phyloP scores from a whole-genome alignment of 306 rosid species.

The Cucurbita pepo region DNA sequence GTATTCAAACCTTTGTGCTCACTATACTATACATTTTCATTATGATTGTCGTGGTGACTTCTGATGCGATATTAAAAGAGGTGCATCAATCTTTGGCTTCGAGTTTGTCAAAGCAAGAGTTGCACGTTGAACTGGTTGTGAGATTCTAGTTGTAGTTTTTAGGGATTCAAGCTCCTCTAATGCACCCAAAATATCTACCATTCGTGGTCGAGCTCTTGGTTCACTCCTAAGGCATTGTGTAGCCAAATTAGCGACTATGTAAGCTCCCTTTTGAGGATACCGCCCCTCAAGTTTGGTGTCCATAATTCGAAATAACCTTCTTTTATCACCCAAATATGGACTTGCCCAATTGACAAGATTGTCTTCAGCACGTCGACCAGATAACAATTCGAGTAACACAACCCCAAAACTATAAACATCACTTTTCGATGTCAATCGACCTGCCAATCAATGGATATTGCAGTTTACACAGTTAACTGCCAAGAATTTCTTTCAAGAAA shows the following conservation, averaged over 20 bases:
- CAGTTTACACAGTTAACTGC: background rate
- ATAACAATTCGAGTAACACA: slow-evolving; percentile 63
- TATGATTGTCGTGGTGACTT: slow-evolving; percentile 28
- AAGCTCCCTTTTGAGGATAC: slow-evolving; percentile 75
- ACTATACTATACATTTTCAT: background rate
- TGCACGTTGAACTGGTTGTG: slow-evolving; percentile 21
- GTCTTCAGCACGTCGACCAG: slow-evolving; percentile 81
- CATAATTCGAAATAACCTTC: slow-evolving; percentile 77
- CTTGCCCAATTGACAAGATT: slow-evolving; percentile 80
- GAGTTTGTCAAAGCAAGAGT: background rate
- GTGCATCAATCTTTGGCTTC: background rate
- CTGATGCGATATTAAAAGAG: background rate
- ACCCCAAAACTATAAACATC: slow-evolving; percentile 95
- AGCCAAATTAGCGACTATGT: slow-evolving; percentile 57
- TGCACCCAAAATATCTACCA: slow-evolving; percentile 53
- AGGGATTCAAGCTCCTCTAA: slow-evolving; percentile 54
- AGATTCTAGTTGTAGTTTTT: slow-evolving; percentile 23
- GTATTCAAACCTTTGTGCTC: background rate
- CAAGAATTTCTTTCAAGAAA: background rate
- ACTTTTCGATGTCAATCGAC: slow-evolving; percentile 78
- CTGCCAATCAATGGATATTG: slow-evolving; percentile 14
- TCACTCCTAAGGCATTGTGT: slow-evolving; percentile 60
- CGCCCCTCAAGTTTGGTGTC: slow-evolving; percentile 83
- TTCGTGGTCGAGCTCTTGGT: slow-evolving; percentile 65
- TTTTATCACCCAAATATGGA: slow-evolving; percentile 59